Percentiles rank a stretch among this genome's conserved stretches.
Conservation (phyloP, 2,329 filamentous ascomycete species). For the Arthrocladium fulminans region DNA sequence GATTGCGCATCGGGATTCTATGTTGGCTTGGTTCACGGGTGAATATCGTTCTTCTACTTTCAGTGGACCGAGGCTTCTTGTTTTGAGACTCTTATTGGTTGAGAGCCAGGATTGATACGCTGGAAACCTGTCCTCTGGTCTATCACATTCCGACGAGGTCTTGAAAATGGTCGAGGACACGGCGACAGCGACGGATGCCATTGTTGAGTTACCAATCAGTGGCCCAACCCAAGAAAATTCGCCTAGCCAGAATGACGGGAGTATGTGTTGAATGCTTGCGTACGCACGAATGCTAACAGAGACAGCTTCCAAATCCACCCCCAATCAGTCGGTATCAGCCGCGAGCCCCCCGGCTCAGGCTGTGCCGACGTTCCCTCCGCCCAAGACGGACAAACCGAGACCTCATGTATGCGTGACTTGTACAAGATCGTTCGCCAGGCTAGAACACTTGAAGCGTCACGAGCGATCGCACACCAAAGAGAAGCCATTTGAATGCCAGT, state of each 20-base stretch:
- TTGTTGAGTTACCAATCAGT: background rate
- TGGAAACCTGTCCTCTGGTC: too few species aligned
- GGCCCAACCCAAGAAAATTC: background rate
- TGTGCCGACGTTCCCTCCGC: slow-evolving; percentile 48
- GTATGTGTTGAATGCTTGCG: background rate
- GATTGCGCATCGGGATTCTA: background rate
- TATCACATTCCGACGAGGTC: too few species aligned
- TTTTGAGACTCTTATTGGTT: too few species aligned
- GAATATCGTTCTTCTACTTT: too few species aligned
- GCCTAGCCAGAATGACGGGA: background rate
- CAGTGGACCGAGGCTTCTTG: too few species aligned
- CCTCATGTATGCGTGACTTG: slow-evolving; percentile 92
- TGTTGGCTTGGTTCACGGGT: background rate
- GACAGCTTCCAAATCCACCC: background rate
- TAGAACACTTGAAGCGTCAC: slow-evolving; percentile 95
- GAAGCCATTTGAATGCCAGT: slow-evolving; percentile 95
- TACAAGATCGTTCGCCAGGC: slow-evolving; percentile 79
- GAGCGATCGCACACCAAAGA: slow-evolving; percentile 98
- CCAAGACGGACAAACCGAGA: slow-evolving; percentile 94
- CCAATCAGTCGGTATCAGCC: background rate
- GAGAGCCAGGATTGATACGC: too few species aligned
- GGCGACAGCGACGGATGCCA: background rate
- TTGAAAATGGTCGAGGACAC: slow-evolving; percentile 1
- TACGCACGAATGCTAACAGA: background rate
- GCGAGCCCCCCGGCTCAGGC: background rate